These are phyloP conservation scores for Sporothrix humicola DNA, from an alignment of 2,329 filamentous ascomycete species.

Conservation along the genomic window DNA sequence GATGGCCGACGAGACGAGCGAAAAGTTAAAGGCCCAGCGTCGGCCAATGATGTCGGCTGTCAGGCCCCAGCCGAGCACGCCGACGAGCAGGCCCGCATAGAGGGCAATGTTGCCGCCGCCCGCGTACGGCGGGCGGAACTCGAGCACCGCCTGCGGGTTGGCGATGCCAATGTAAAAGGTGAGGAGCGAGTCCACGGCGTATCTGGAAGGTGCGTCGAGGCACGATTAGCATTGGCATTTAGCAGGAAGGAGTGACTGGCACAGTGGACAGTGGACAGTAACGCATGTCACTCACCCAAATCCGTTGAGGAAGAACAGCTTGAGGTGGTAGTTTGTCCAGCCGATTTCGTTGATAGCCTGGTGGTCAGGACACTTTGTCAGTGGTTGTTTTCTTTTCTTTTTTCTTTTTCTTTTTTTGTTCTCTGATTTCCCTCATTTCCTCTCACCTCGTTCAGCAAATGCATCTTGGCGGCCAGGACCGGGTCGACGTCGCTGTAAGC, in stretches of 20 bases:
- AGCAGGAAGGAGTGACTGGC: neutral
- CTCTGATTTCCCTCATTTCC: neutral
- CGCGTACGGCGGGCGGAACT: slow-evolving; percentile 20
- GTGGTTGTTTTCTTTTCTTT: neutral
- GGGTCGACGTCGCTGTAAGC: slow-evolving; percentile 25
- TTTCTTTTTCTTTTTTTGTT: neutral
- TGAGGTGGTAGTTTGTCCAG: slow-evolving; percentile 25
- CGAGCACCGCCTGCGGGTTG: slow-evolving; percentile 19
- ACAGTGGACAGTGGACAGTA: neutral
- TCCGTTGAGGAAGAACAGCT: slow-evolving; percentile 21
- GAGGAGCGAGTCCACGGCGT: slow-evolving; percentile 23
- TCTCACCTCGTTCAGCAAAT: slow-evolving; percentile 26
- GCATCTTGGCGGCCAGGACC: slow-evolving; percentile 23
- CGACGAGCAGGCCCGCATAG: slow-evolving; percentile 24
- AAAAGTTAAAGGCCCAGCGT: slow-evolving; percentile 21
- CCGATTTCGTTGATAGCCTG: slow-evolving; percentile 27
- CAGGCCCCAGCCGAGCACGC: slow-evolving; percentile 26
- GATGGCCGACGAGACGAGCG: slow-evolving; percentile 18
- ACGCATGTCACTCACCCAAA: neutral
- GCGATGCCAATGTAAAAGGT: slow-evolving; percentile 25
- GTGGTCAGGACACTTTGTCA: neutral
- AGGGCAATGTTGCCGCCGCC: slow-evolving; percentile 14
- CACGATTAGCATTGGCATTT: neutral
- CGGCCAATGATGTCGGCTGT: slow-evolving; percentile 22
- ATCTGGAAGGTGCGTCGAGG: neutral